A percentile compares a stretch with the other conserved stretches of the same genome.
Conservation (phyloP, 2,329 filamentous ascomycete genomes). For the Aurifilum marmelostoma region DNA sequence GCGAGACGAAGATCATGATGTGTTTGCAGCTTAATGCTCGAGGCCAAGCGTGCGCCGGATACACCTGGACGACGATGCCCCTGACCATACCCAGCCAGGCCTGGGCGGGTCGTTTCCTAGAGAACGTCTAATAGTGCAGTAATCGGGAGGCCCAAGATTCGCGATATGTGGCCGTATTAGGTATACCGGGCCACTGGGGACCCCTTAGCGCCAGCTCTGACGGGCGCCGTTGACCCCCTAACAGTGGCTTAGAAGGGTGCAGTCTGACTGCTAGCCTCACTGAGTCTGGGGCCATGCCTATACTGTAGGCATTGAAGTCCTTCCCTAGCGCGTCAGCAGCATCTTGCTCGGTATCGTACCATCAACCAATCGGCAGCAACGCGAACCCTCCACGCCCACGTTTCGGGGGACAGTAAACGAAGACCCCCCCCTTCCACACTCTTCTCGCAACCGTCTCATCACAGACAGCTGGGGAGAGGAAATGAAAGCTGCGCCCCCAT, state of each 20-base stretch:
- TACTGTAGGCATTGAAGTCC: background rate
- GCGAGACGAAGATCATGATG: background rate
- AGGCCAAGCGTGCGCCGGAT: background rate
- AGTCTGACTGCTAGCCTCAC: background rate
- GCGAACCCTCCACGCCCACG: background rate
- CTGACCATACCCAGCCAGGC: background rate
- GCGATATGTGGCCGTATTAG: too few species aligned
- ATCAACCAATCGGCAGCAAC: background rate
- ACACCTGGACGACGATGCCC: background rate
- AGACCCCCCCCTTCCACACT: too few species aligned
- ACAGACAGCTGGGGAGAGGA: too few species aligned
- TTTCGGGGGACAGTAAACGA: too few species aligned
- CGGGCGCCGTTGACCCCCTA: background rate
- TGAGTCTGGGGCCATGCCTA: background rate
- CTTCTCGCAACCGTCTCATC: too few species aligned
- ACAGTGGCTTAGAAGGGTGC: background rate
- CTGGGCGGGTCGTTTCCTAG: background rate
- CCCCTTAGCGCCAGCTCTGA: too few species aligned
- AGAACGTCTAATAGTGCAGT: too few species aligned
- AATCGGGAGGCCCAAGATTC: too few species aligned
- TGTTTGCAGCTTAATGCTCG: background rate
- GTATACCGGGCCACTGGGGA: too few species aligned
- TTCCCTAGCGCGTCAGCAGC: background rate
- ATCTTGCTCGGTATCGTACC: background rate
- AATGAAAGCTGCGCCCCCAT: background rate